A percentile compares a stretch with the other conserved stretches of the same genome.
Evolutionary conservation across 495 filamentous ascomycete species (phyloP).

Genomic region (Aspergillus indologenus): DNA sequence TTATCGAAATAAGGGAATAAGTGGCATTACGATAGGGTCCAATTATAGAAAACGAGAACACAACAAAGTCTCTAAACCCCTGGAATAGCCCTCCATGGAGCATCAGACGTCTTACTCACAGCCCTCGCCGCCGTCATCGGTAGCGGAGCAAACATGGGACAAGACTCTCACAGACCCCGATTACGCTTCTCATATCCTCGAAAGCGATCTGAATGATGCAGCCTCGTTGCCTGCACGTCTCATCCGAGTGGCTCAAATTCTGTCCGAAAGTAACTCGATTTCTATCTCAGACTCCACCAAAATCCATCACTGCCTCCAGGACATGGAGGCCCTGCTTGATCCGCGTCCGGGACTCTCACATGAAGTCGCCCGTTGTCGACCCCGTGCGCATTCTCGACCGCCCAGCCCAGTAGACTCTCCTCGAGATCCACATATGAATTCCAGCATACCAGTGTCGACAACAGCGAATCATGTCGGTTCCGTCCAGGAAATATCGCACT

Average conservation of each 20-base stretch:
- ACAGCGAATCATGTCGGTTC: slow-evolving; percentile 1
- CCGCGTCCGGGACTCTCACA: slow-evolving; percentile 22
- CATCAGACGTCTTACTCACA: slow-evolving; percentile 8
- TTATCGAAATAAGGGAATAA: background rate
- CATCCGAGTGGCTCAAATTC: slow-evolving; percentile 23
- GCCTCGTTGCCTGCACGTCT: slow-evolving; percentile 26
- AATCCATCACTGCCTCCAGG: slow-evolving; percentile 32
- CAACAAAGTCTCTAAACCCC: background rate
- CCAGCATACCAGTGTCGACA: background rate
- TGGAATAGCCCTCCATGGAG: background rate
- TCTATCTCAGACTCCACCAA: slow-evolving; percentile 19
- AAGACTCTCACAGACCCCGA: background rate
- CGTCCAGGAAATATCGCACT: slow-evolving; percentile 11
- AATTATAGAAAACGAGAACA: background rate
- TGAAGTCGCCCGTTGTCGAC: slow-evolving; percentile 21
- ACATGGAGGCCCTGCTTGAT: slow-evolving; percentile 32
- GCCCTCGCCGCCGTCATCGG: slow-evolving; percentile 15
- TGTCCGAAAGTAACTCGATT: slow-evolving; percentile 12
- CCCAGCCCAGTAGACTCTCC: background rate
- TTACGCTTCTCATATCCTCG: background rate
- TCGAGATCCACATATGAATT: background rate
- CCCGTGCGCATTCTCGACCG: slow-evolving; percentile 3
- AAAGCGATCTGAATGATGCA: background rate
- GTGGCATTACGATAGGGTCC: background rate
- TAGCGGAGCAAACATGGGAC: slow-evolving; percentile 10